A percentile compares a stretch with the other conserved stretches of the same genome.
Conservation (phyloP, 768 basidiomycete species). For the Xanthoconium purpureum region DNA sequence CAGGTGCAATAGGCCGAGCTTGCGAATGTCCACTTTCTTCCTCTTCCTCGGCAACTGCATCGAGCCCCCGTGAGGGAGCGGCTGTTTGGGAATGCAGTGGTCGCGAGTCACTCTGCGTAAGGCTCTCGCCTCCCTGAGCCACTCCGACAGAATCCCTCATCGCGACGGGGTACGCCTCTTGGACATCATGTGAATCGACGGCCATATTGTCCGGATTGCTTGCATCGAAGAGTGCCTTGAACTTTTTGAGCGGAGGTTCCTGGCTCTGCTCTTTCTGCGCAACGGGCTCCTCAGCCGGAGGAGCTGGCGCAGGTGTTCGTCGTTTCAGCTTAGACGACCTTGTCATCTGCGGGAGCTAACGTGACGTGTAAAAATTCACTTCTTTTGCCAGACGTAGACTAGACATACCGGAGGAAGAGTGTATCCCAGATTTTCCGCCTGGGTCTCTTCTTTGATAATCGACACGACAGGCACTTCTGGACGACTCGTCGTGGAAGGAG, state of each 20-base stretch:
- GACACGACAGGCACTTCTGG: conserved; percentile 4
- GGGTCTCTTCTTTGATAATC: conserved; percentile 9
- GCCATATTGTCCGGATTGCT: conserved; percentile 48
- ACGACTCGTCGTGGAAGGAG: conserved; percentile 11
- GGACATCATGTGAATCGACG: conserved; percentile 20
- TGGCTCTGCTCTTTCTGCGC: conserved; percentile 13
- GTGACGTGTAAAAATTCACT: neutral
- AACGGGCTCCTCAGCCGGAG: conserved; percentile 17
- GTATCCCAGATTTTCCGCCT: conserved; percentile 10
- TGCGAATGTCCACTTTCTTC: conserved; percentile 31
- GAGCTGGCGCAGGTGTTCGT: conserved; percentile 39
- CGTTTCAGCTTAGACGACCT: conserved; percentile 52
- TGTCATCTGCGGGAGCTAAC: conserved; percentile 40
- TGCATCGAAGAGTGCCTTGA: conserved; percentile 67
- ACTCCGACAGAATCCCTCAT: conserved; percentile 11
- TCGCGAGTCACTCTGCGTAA: conserved; percentile 28
- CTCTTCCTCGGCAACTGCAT: conserved; percentile 54
- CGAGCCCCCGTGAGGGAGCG: conserved; percentile 19
- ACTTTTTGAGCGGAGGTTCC: conserved; percentile 66
- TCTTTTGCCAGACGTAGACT: neutral
- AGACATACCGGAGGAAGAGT: conserved; percentile 26
- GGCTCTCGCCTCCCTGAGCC: conserved; percentile 19
- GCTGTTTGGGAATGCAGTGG: conserved; percentile 3
- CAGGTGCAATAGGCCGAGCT: neutral
- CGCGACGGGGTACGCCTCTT: conserved; percentile 9